phyloP scores from a whole-genome alignment of 768 basidiomycete genomes.

The Lactarius sanguifluus region DNA sequence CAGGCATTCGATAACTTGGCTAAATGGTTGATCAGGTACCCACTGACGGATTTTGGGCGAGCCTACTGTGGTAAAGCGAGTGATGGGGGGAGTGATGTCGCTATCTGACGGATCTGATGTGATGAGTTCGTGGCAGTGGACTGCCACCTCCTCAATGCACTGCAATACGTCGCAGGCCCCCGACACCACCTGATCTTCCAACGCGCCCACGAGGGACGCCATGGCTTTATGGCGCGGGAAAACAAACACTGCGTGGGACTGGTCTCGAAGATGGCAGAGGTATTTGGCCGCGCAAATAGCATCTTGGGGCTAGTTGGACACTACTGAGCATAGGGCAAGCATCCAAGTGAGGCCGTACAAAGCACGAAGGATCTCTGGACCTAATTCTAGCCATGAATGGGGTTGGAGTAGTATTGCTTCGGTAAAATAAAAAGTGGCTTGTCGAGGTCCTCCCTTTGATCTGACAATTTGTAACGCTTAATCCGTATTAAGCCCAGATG shows the following conservation, averaged over 20 bases:
- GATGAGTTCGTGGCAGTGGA: too few relatives aligned
- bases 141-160: not conserved
- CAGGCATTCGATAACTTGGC: too few relatives aligned
- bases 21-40: too few relatives aligned
- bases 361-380: not conserved
- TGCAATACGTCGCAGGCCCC: not conserved
- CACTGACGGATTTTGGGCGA: too few relatives aligned
- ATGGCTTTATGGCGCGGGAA: not conserved
- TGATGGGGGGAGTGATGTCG: too few relatives aligned
- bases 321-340: not conserved
- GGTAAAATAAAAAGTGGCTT: not conserved
- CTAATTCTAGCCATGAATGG: not conserved
- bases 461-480: too few relatives aligned
- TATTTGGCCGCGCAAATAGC: not conserved
- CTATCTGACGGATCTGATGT: too few relatives aligned
- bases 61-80: too few relatives aligned
- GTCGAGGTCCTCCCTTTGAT: too few relatives aligned
- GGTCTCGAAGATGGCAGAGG: not conserved
- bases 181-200: not conserved
- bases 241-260: not conserved
- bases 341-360: not conserved
- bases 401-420: not conserved
- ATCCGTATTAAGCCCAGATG: too few relatives aligned
- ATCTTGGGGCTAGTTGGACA: not conserved
- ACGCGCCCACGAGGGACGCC: not conserved